A percentile compares a stretch with the other conserved stretches of the same genome.
Evolutionary conservation across 768 basidiomycete species (phyloP).

Genomic region (Kwoniella dejecticola): DNA sequence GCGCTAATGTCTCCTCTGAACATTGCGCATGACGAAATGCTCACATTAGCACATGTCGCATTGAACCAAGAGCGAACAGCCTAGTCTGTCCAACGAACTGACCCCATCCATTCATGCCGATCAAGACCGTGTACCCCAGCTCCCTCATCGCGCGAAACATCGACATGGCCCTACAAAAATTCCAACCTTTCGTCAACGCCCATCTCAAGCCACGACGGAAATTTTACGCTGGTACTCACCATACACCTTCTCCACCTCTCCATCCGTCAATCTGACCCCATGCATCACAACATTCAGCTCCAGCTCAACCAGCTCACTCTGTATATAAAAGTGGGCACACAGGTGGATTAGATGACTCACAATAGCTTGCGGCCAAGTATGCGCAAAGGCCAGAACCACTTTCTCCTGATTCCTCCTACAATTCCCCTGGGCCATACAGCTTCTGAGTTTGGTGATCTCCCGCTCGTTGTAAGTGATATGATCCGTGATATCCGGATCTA

Average conservation of each 20-base stretch:
- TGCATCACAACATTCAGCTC: no score
- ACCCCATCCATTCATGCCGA: conserved; percentile 10
- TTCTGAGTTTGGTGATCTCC: background rate
- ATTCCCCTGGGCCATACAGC: background rate
- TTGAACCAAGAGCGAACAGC: no score
- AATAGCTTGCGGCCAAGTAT: background rate
- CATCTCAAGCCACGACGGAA: no score
- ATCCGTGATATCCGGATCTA: background rate
- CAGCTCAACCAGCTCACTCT: no score
- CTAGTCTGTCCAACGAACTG: no score
- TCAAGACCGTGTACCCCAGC: conserved; percentile 2
- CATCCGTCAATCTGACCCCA: conserved; percentile 3
- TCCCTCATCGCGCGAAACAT: conserved; percentile 7
- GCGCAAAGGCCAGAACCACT: conserved; percentile 3
- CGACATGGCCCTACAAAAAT: conserved; percentile 1
- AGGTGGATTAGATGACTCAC: background rate
- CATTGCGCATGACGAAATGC: background rate
- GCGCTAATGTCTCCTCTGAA: background rate
- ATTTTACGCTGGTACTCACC: background rate
- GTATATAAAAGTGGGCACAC: no score
- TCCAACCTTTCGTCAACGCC: background rate
- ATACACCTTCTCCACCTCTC: conserved; percentile 9
- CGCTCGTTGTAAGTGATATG: background rate
- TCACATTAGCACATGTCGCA: background rate
- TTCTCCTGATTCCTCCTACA: conserved; percentile 6